phyloP scores from a whole-genome alignment of 176 grass and related monocot species.

The Areca catechu region DNA sequence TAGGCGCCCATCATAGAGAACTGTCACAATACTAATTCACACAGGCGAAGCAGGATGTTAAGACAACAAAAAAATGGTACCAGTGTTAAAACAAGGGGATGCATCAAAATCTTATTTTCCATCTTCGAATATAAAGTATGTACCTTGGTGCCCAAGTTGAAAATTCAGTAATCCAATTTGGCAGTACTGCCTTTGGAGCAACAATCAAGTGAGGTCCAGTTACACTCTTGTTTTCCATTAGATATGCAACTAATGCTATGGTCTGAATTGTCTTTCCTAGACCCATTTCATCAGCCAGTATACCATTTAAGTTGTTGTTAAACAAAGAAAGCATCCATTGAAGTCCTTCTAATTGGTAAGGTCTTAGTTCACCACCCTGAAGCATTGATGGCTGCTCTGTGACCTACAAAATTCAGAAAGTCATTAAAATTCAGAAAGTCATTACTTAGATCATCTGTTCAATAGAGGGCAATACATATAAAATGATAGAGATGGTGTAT shows the following conservation, averaged over 20 bases:
- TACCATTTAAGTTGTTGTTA: conserved; percentile 99
- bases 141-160: conserved; percentile 97
- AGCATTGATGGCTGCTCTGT: conserved; percentile 86
- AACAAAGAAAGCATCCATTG: conserved; percentile 99
- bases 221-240: conserved; percentile 94
- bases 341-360: conserved; percentile 96
- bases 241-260: conserved; percentile 83
- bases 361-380: conserved; percentile 68
- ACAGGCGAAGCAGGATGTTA: conserved; percentile 13
- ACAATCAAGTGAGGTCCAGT: conserved; percentile 87
- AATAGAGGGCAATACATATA: too few relatives aligned
- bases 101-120: background rate
- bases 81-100: too few relatives aligned
- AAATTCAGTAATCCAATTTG: conserved; percentile 96
- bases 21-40: conserved; percentile 61
- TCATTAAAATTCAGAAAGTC: conserved; percentile 14
- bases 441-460: too few relatives aligned
- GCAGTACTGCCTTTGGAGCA: conserved; percentile 93
- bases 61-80: conserved; percentile 5
- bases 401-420: conserved; percentile 49
- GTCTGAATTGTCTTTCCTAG: conserved; percentile 99
- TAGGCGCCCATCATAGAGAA: conserved; percentile 95
- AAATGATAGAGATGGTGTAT: too few relatives aligned
- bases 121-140: conserved; percentile 7
- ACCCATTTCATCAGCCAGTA: conserved; percentile 99